Conservation (phyloP, 768 basidiomycete species). For the Dacryopinax primogenitus region DNA sequence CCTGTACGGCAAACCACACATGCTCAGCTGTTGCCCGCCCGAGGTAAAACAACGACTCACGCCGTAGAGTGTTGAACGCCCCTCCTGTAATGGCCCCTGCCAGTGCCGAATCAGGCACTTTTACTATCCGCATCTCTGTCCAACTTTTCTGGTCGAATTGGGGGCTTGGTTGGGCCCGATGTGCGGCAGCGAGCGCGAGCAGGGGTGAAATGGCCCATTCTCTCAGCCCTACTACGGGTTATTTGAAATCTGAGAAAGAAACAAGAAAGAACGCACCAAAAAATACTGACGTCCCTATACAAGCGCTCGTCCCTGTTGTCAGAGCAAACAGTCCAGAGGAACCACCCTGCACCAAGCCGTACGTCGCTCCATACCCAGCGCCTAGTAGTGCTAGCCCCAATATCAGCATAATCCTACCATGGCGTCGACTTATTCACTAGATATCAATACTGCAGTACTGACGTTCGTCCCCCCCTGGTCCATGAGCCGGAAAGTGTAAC, state of each 20-base stretch:
- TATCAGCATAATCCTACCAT: not conserved
- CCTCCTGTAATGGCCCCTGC: conserved; percentile 62
- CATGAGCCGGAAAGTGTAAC: not conserved
- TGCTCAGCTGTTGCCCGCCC: not conserved
- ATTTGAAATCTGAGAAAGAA: not conserved
- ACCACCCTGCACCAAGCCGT: not conserved
- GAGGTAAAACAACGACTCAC: conserved; percentile 32
- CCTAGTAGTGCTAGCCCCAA: not conserved
- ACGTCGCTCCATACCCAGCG: not conserved
- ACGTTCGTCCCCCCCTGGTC: not conserved
- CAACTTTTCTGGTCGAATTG: conserved; percentile 20
- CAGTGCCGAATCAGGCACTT: conserved; percentile 55
- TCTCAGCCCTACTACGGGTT: not conserved
- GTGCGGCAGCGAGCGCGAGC: not conserved
- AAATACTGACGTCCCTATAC: not conserved
- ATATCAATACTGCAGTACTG: not conserved
- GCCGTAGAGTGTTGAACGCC: conserved; percentile 42
- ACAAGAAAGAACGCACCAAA: not conserved
- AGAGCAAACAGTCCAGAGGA: not conserved
- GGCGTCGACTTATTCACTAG: not conserved
- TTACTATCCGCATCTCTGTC: conserved; percentile 44
- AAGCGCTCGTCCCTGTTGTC: not conserved
- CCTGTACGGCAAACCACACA: conserved; percentile 34
- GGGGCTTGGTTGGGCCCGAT: not conserved
- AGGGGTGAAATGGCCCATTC: conserved; percentile 7